Conservation (phyloP, 495 filamentous ascomycete species). For the Hyaloscypha finlandica region DNA sequence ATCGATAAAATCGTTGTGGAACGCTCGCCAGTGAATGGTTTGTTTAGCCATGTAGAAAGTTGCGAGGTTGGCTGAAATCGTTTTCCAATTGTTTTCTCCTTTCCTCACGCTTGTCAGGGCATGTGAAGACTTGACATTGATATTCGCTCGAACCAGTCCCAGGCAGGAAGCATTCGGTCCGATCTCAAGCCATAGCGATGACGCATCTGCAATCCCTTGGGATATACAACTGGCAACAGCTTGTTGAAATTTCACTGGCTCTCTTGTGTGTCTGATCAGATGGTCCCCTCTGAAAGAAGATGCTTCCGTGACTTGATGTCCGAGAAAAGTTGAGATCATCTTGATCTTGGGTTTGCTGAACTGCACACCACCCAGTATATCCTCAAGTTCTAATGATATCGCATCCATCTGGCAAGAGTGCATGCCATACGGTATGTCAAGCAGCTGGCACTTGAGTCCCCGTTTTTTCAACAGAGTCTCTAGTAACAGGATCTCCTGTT, state of each 20-base stretch:
- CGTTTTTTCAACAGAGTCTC: constrained; percentile 57
- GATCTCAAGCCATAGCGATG: constrained; percentile 56
- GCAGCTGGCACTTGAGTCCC: constrained; percentile 64
- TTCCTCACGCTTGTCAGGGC: constrained; percentile 56
- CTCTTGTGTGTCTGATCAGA: constrained; percentile 64
- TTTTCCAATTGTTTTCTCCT: constrained; percentile 63
- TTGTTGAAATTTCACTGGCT: constrained; percentile 71
- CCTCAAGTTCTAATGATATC: constrained; percentile 65
- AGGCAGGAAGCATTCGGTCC: constrained; percentile 69
- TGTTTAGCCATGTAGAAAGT: constrained; percentile 64
- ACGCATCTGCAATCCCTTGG: constrained; percentile 53
- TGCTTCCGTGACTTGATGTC: constrained; percentile 55
- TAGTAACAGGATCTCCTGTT: constrained; percentile 54
- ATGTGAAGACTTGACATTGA: constrained; percentile 49
- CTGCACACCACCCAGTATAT: constrained; percentile 52
- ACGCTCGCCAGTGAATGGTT: constrained; percentile 75
- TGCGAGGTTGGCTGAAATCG: constrained; percentile 57
- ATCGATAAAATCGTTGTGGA: constrained; percentile 65
- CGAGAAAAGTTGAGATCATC: constrained; percentile 68
- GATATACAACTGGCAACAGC: constrained; percentile 56
- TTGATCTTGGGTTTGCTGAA: constrained; percentile 64
- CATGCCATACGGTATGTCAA: constrained; percentile 76
- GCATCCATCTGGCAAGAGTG: constrained; percentile 77
- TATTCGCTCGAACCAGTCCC: constrained; percentile 65
- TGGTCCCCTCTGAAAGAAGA: constrained; percentile 60